A percentile compares a stretch with the other conserved stretches of the same genome.
phyloP scores from a whole-genome alignment of 768 basidiomycete species.

The Phallus indusiatus region DNA sequence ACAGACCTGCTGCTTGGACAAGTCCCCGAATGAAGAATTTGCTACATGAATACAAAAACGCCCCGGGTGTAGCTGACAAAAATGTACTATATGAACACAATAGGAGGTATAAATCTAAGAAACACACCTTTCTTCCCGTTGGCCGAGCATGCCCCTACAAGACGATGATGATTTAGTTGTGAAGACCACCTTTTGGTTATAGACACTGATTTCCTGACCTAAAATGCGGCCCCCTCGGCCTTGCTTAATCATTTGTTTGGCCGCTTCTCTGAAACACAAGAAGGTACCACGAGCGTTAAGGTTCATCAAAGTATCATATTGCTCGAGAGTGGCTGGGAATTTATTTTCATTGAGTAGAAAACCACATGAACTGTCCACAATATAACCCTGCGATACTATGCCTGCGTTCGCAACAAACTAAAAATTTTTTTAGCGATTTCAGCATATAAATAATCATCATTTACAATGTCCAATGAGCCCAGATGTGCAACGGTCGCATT shows the following conservation, averaged over 20 bases:
- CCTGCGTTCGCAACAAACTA: constrained; percentile 40
- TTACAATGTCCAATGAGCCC: constrained; percentile 22
- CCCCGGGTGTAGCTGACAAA: not conserved
- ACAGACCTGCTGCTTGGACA: constrained; percentile 15
- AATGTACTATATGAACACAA: too few relatives aligned
- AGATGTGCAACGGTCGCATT: not conserved
- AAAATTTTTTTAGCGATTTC: not conserved
- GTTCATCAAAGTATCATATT: constrained; percentile 33
- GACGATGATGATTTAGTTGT: not conserved
- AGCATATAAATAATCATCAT: too few relatives aligned
- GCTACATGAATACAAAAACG: constrained; percentile 6
- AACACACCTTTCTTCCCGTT: constrained; percentile 21
- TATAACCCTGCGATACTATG: constrained; percentile 14
- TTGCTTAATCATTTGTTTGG: constrained; percentile 17
- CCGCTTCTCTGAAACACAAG: constrained; percentile 17
- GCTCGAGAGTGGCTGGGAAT: constrained; percentile 18
- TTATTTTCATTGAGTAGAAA: too few relatives aligned
- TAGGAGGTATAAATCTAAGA: too few relatives aligned
- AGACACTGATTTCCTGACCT: not conserved
- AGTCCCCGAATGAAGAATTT: constrained; percentile 17
- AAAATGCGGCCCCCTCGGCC: constrained; percentile 12
- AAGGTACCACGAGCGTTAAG: constrained; percentile 44
- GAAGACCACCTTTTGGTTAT: not conserved
- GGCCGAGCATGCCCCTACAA: constrained; percentile 20
- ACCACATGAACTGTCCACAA: constrained; percentile 16